Evolutionary conservation across 225 moss, liverwort and hornwort genomes (phyloP), one percentile per base, ranked within the genome.

Genomic region (Bryoerythrophyllum caledonicum): DNA sequence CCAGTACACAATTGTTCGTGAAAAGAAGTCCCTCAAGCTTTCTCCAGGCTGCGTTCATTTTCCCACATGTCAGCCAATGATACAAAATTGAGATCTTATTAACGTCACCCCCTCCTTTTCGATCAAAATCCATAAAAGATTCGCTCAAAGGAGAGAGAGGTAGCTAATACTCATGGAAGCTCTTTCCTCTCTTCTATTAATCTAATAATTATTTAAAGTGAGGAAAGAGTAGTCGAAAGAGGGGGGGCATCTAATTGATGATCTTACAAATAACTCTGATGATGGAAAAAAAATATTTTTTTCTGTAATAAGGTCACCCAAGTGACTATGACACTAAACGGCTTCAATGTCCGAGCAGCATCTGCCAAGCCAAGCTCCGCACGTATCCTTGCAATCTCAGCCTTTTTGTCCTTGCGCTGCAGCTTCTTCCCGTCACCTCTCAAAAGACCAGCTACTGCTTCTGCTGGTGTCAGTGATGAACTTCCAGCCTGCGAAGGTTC

Each of bases 321-420:
- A 64, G 54, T 48, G 40, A 35, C 63, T 28, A 60, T 30, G 59
- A 55, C 67, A 46, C 54, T 7, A 26, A 60, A 67, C 24, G 26
- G 60, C 70, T 77, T 21, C 62, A 55, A 63, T 8, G 93, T 93
- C 74, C 91, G 86, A 73, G 85, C 87, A 74, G 91, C 86, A 80
- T 93, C 91, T 75, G 93, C 93, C 78, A 93, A 80, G 63, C 91
- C 91, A 71, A 93, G 91, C 77, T 93, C 91, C 65, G 91, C 87
- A 73, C 93, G 90, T 68, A 93, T 78, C 80, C 82, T 87, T 61
- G 86, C 79, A 52, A 93, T 93, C 80, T 93, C 87, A 7, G 78
- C 89, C 77, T 93, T 93, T 59, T 91, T 81, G 66, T 93, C 85
- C 78, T 93, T 93, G 40, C 91, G 87, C 68, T 89, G 85, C 40